These are phyloP conservation scores for Pseudogymnoascus destructans DNA, from an alignment of 2,329 filamentous ascomycete genomes.

Conservation along the genomic window DNA sequence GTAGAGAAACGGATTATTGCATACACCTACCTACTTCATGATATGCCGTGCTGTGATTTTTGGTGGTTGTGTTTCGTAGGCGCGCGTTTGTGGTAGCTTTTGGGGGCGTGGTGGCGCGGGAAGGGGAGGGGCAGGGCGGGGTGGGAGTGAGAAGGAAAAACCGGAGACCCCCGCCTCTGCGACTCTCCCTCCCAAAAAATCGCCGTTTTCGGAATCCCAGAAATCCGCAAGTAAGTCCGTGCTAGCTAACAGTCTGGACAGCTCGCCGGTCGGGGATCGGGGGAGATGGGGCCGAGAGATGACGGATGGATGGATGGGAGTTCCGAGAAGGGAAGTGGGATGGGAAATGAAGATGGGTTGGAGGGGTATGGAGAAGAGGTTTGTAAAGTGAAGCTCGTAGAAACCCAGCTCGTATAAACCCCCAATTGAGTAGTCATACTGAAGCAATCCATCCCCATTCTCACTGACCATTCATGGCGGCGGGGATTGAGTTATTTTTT, in stretches of 20 bases:
- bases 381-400: background rate
- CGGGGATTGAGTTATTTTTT: background rate
- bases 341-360: background rate
- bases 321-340: too few relatives aligned
- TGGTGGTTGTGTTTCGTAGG: background rate
- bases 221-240: too few relatives aligned
- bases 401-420: background rate
- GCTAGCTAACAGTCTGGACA: too few relatives aligned
- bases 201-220: too few relatives aligned
- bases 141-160: too few relatives aligned
- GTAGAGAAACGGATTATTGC: background rate
- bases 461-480: background rate
- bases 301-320: too few relatives aligned
- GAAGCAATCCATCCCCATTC: background rate
- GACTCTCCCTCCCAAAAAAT: too few relatives aligned
- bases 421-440: background rate
- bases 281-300: too few relatives aligned
- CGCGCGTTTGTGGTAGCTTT: background rate
- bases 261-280: too few relatives aligned
- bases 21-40: background rate
- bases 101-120: too few relatives aligned
- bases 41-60: background rate
- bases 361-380: background rate
- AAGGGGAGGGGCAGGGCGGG: too few relatives aligned
- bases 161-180: too few relatives aligned